Conservation (phyloP, 306 rosid species). For the Malus domestica region DNA sequence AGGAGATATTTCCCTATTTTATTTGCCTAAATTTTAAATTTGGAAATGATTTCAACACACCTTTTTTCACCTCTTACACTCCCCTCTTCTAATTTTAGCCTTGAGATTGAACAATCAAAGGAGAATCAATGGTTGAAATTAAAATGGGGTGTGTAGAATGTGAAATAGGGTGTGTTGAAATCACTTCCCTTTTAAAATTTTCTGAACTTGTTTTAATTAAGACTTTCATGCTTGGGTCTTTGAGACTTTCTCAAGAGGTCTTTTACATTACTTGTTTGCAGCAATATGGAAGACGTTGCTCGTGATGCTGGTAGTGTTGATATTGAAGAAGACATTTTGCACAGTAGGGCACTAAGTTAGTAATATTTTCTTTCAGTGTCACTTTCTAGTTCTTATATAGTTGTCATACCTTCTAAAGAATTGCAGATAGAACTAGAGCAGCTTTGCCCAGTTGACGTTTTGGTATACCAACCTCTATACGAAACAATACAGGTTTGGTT, state of each 20-base stretch:
- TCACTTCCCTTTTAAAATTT: too few species aligned
- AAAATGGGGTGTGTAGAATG: too few species aligned
- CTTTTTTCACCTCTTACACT: too few species aligned
- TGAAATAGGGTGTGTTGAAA: too few species aligned
- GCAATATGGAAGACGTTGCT: constrained; percentile 91
- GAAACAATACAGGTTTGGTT: constrained; percentile 76
- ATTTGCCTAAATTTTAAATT: background rate
- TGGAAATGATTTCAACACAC: too few species aligned
- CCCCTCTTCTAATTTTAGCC: too few species aligned
- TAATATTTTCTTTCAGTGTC: constrained; percentile 10
- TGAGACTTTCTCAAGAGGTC: background rate
- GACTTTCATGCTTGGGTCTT: too few species aligned
- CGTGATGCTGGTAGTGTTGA: constrained; percentile 93
- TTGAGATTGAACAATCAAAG: too few species aligned
- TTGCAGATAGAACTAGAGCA: constrained; percentile 67
- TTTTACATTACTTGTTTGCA: constrained; percentile 31
- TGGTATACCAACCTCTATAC: constrained; percentile 67
- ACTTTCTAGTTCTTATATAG: constrained; percentile 20
- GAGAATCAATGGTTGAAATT: too few species aligned
- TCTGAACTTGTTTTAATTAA: too few species aligned
- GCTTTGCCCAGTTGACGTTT: constrained; percentile 48
- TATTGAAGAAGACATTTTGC: constrained; percentile 67
- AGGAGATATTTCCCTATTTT: background rate
- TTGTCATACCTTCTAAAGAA: constrained; percentile 39
- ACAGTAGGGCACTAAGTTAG: constrained; percentile 55